Base-by-base conservation (phyloP, 345 rosid genomes). In the Schrenkiella parvula region DNA sequence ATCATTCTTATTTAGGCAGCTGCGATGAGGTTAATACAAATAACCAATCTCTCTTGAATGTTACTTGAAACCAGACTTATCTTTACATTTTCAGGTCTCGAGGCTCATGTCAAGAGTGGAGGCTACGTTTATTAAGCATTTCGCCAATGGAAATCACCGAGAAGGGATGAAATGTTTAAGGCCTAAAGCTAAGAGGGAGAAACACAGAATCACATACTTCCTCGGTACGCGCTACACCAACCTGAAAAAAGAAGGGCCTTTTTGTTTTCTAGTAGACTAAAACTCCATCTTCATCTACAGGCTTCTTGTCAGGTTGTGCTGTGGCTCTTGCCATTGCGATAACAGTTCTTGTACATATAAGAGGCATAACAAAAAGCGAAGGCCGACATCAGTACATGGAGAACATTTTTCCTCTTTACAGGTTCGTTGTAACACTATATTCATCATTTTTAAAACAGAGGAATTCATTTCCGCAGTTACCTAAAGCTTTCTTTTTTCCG, bases 331-430 rank as follows among this genome's bases (percentile, higher is more conserved):
- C 82, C 14, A 73, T 81, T 19, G 82, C 92, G 7, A 72, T 89
- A 67, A 22, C 74, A 4, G 81, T 85, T 53, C 61, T 83, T 64
- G 64, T 89, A 66, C 96, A 83, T 52, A 83, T 84, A 13, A 76
- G 88, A 70, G 62, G 82, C 60, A 6, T 89, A 64, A 68, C 84
- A 13, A 41, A 76, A 9, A 82, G 82, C 35, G 72, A 73, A n/a
- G 96, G 87, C 1, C 29, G 83, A 3, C 72, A 73, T 26, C 63
- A 62, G 51, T 92, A 88, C 51, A 92, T 92, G 98, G 86, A 79
- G 23, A 92, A 82, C 71, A 80, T 89, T 34, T 92, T 92, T 57
- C 98, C 96, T 25, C 90, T 92, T n/a, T 88, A 90, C 72, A 74
- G 83, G 89, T 86, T 18, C 2, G 21, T 76, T 48, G 15, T 11